phyloP scores from a whole-genome alignment of 2,329 filamentous ascomycete genomes.

The Septoria linicola region DNA sequence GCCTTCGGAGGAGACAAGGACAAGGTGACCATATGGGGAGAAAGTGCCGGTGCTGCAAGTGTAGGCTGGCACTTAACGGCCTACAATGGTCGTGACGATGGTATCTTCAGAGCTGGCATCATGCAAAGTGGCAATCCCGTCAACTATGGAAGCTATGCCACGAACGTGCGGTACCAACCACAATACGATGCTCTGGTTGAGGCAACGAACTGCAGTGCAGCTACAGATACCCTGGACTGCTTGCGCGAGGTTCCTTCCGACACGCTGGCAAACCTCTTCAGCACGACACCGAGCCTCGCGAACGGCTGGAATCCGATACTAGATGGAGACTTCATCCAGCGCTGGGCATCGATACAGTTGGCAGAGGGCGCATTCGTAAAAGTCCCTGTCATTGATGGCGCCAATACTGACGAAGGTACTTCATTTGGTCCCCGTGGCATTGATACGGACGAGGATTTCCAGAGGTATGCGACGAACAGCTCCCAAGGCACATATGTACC shows the following conservation, averaged over 20 bases:
- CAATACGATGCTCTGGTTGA: constrained; percentile 63
- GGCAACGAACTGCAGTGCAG: constrained; percentile 58
- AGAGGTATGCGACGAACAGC: constrained; percentile 40
- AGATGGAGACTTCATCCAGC: constrained; percentile 58
- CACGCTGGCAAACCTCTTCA: constrained; percentile 34
- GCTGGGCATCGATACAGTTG: constrained; percentile 56
- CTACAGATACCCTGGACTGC: constrained; percentile 61
- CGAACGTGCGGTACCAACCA: constrained; percentile 45
- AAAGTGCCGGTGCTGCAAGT: constrained; percentile 43
- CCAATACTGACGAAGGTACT: constrained; percentile 66
- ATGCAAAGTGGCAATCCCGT: constrained; percentile 44
- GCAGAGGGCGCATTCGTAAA: constrained; percentile 59
- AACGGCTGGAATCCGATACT: constrained; percentile 46
- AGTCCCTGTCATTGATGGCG: constrained; percentile 53
- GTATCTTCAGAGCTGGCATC: constrained; percentile 49
- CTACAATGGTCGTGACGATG: constrained; percentile 50
- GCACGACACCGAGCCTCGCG: constrained; percentile 31
- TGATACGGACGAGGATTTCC: constrained; percentile 56
- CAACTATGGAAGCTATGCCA: constrained; percentile 26
- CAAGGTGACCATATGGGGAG: constrained; percentile 47
- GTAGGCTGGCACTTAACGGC: constrained; percentile 50
- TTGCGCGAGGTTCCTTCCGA: constrained; percentile 53
- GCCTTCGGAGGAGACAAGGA: constrained; percentile 73
- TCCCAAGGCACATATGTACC: constrained; percentile 24
- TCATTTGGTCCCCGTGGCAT: constrained; percentile 55